phyloP scores from a whole-genome alignment of 768 basidiomycete species.

The Boletus sp. region DNA sequence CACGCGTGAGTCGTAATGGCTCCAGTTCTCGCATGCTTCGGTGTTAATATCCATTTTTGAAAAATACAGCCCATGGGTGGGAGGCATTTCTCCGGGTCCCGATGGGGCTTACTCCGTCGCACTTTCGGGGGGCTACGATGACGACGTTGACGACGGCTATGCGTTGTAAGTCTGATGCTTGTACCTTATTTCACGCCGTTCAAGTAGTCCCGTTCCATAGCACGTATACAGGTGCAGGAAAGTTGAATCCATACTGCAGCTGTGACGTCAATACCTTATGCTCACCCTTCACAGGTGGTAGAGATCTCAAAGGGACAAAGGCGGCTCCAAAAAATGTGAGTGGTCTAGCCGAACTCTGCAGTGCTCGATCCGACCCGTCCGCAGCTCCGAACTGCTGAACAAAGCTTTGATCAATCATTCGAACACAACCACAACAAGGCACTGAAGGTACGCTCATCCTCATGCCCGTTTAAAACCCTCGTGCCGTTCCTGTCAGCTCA shows the following conservation, averaged over 20 bases:
- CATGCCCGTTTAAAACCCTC: background rate
- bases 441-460: constrained; percentile 44
- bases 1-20: constrained; percentile 65
- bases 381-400: constrained; percentile 84
- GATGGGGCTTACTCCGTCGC: constrained; percentile 83
- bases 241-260: background rate
- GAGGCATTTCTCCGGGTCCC: constrained; percentile 61
- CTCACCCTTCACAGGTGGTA: constrained; percentile 52
- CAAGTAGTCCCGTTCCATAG: constrained; percentile 21
- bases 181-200: background rate
- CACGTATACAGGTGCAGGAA: constrained; percentile 79
- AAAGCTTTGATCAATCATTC: constrained; percentile 80
- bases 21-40: background rate
- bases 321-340: constrained; percentile 77
- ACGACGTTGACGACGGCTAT: constrained; percentile 79
- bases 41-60: background rate
- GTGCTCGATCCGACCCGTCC: background rate
- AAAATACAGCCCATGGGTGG: constrained; percentile 67
- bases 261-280: background rate
- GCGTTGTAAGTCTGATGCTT: constrained; percentile 59
- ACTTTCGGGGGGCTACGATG: constrained; percentile 85
- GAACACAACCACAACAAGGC: constrained; percentile 70
- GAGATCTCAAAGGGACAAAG: constrained; percentile 85
- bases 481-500: background rate
- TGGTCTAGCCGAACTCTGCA: background rate